Base-by-base conservation (phyloP, 495 filamentous ascomycete genomes). In the Trichoderma gamsii region DNA sequence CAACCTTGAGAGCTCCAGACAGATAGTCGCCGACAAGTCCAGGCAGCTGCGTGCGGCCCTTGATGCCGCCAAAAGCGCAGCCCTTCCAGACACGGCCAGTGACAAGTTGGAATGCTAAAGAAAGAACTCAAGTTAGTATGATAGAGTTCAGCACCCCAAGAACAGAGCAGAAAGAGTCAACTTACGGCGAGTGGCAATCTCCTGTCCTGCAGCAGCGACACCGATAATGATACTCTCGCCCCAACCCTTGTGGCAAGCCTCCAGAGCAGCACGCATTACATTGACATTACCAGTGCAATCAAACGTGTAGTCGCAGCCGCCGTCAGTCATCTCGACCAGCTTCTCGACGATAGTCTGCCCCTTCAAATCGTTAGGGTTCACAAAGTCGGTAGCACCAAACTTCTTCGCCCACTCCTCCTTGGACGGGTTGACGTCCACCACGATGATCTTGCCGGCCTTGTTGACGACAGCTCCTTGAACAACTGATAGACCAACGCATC, bases 181-280 rank as follows among this genome's bases (percentile, higher is more conserved):
- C 93, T 84, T 84, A 98, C 94, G 95, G 76, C 95, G 85, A 52
- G 95, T 99, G 67, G 87, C 84, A 68, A 99, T 99, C 84, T 99
- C 95, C 82, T 98, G 94, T 23, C 95, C 95, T 64, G 96, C 96
- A 69, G 95, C 96, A 63, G 95, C 95, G 68, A 99, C 95, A 74
- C 95, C 95, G 74, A 99, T 99, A 75, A 99, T 87, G 73, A 99
- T 96, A 73, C 91, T 96, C 88, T 98, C 88, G 69, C 95, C 95
- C 95, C 95, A 99, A 41, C 95, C 95, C 86, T 99, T 99, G 80
- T 99, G 96, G 81, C 95, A 99, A 46, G 95, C 93, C 82, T 99
- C 95, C 63, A 99, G 86, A 61, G 95, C 95, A 38, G 90, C 91
- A 69, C 95, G 87, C 95, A 99, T 99, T 44, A 99, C 95, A 66